Conservation (phyloP, 2,329 filamentous ascomycete species). For the Colletotrichum cereale region DNA sequence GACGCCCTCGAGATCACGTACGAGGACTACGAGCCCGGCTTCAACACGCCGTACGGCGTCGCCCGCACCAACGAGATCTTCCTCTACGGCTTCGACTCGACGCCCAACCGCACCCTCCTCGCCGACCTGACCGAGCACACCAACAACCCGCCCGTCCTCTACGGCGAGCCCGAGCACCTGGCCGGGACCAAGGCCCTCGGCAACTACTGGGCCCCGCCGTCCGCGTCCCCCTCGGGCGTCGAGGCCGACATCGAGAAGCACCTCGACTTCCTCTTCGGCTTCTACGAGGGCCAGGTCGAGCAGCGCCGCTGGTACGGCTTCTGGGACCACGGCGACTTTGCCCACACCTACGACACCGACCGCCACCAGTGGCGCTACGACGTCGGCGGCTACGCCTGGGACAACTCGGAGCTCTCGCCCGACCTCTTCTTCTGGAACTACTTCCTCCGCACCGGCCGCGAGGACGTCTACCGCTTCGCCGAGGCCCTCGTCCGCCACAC, state of each 20-base stretch:
- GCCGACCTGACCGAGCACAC: constrained; percentile 58
- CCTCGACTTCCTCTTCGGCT: constrained; percentile 67
- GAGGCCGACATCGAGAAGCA: constrained; percentile 61
- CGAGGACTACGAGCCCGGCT: constrained; percentile 70
- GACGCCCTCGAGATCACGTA: constrained; percentile 74
- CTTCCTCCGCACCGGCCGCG: constrained; percentile 69
- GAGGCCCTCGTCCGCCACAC: constrained; percentile 71
- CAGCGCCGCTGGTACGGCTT: constrained; percentile 74
- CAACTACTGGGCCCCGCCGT: constrained; percentile 64
- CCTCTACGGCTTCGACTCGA: constrained; percentile 64
- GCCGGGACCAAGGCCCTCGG: constrained; percentile 65
- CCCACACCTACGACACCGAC: constrained; percentile 71
- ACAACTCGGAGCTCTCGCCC: constrained; percentile 73
- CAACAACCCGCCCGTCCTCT: constrained; percentile 65
- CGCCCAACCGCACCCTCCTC: constrained; percentile 62
- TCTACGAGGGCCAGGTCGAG: constrained; percentile 67
- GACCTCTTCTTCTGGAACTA: constrained; percentile 74
- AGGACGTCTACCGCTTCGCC: constrained; percentile 69
- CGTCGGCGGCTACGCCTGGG: constrained; percentile 74
- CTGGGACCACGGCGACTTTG: constrained; percentile 72
- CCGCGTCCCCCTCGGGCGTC: constrained; percentile 41
- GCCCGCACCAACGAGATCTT: constrained; percentile 69
- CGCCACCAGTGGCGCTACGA: constrained; percentile 74
- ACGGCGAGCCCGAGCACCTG: constrained; percentile 62
- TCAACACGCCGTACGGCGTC: constrained; percentile 69